phyloP scores from a whole-genome alignment of 163 green algal genomes.

The Chlamydomonas reinhardtii region DNA sequence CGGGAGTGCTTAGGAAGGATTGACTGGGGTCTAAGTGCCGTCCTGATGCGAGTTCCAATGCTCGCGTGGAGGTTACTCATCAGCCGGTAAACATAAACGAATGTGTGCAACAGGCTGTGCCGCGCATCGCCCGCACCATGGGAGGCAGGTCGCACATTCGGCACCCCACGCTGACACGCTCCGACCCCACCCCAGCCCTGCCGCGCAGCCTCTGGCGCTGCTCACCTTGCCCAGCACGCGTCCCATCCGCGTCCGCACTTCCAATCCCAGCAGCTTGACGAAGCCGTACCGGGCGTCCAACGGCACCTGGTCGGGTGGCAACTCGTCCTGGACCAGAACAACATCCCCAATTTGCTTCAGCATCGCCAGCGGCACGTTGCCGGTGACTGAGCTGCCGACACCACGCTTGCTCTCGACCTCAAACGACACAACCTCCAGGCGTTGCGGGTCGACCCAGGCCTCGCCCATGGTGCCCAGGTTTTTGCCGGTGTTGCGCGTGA shows the following conservation, averaged over 20 bases:
- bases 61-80: no score
- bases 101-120: no score
- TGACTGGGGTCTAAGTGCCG: no score
- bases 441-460: conserved; percentile 71
- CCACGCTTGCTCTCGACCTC: conserved; percentile 71
- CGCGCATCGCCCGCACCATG: no score
- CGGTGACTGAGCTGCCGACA: conserved; percentile 16
- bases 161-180: no score
- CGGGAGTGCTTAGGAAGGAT: no score
- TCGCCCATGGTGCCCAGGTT: conserved; percentile 72
- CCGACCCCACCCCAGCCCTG: no score
- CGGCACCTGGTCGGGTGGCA: conserved; percentile 43
- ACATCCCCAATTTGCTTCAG: conserved; percentile 79
- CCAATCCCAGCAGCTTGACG: conserved; percentile 66
- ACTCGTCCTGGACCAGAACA: conserved; percentile 80
- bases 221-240: conserved; percentile 72
- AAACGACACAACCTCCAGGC: conserved; percentile 67
- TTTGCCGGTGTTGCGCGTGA: conserved; percentile 71
- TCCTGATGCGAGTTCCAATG: no score
- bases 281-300: conserved; percentile 66
- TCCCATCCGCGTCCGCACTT: conserved; percentile 68
- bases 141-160: no score
- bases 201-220: no score
- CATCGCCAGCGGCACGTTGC: conserved; percentile 67
- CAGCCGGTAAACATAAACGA: no score